Base-by-base conservation (phyloP, 2,329 filamentous ascomycete species). In the Cladosporium sp. region DNA sequence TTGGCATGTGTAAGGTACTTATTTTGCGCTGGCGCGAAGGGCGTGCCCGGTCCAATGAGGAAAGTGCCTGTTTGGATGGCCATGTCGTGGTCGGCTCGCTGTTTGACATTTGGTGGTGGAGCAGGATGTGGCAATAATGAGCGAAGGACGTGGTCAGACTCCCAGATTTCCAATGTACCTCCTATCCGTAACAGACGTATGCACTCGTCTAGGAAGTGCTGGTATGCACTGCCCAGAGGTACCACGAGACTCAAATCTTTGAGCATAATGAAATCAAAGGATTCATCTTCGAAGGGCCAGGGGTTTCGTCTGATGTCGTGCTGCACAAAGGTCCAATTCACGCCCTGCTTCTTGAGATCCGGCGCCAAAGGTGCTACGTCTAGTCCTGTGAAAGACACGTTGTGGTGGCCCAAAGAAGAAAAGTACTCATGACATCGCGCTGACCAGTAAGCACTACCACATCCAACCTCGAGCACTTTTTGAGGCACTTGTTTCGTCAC, bases 381-480 rank as follows among this genome's bases (percentile, higher is more conserved):
- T 40, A 96, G 75, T 1, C 92, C 92, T 0, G 88, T 90, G 70
- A 95, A 96, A 5, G 85, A 84, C 20, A 95, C 86, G 61, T 86
- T 81, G 4, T 80, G 76, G 69, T 88, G 82, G 14, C 90, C 90
- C 58, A 83, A 80, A 51, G 84, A 81, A 59, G 83, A 80, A 70
- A 92, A 90, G 74, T 90, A 88, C 37, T 90, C 85, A 72, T 96
- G 88, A 72, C 90, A 95, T 78, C 91, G 86, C 34, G 89, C 88
- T 66, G 89, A 92, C 92, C 92, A 97, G 70, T 95, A 89, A 22
- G 86, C 93, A 19, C 88, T 88, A 17, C 92, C 92, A 73, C 93
- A 97, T 30, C 87, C 92, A 36, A 97, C 76, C 70, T 97, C 93
- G 22, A 97, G 80, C 28, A 97, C 88, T 64, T 86, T 87, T 67